These are phyloP conservation scores for Abrus precatorius DNA, from an alignment of 306 rosid genomes.

Conservation along the genomic window DNA sequence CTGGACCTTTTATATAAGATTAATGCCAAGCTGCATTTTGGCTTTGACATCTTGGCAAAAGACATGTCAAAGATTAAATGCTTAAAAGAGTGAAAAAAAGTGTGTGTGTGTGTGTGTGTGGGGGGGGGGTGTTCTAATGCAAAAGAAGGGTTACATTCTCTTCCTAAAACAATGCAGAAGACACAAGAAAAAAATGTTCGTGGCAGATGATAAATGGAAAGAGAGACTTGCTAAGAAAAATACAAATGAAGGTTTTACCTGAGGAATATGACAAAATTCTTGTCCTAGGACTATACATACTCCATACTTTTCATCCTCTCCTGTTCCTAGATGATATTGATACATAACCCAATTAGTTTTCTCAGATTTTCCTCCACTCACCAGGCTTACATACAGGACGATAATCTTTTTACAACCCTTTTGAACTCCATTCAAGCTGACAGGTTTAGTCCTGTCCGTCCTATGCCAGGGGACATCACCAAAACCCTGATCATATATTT, in stretches of 20 bases:
- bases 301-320: constrained; percentile 76
- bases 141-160: constrained; percentile 5
- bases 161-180: constrained; percentile 18
- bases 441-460: constrained; percentile 85
- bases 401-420: constrained; percentile 83
- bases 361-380: constrained; percentile 75
- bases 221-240: background rate
- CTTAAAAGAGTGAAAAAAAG: constrained; percentile 8
- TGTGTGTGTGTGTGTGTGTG: too few species aligned
- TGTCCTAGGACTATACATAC: constrained; percentile 47
- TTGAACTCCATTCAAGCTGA: constrained; percentile 69
- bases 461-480: constrained; percentile 93
- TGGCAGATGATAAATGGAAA: constrained; percentile 4
- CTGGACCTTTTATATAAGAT: background rate
- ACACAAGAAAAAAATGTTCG: background rate
- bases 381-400: constrained; percentile 71
- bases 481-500: constrained; percentile 67
- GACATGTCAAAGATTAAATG: constrained; percentile 17
- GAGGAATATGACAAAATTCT: constrained; percentile 45
- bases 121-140: background rate
- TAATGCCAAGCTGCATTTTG: background rate
- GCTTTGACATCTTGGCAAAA: constrained; percentile 26
- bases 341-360: constrained; percentile 89
- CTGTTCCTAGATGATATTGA: constrained; percentile 76
- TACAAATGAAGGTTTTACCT: constrained; percentile 52